Conservation (phyloP, 768 basidiomycete genomes). For the Pisolithus tinctorius region DNA sequence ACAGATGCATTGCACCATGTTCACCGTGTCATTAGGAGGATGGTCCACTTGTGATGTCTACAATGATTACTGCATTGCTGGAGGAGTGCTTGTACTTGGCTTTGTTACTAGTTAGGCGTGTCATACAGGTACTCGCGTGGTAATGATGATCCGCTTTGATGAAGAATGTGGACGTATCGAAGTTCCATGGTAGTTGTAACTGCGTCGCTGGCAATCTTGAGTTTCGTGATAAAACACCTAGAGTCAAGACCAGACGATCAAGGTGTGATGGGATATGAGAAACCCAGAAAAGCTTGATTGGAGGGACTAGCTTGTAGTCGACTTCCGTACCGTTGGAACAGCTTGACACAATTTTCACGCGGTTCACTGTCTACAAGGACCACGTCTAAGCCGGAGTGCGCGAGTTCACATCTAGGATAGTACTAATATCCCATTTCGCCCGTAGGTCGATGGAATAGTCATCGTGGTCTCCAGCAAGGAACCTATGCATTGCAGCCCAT, state of each 20-base stretch:
- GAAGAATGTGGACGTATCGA: too few species aligned
- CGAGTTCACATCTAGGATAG: conserved; percentile 1
- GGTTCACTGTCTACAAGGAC: too few species aligned
- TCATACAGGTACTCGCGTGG: not conserved
- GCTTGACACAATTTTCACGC: too few species aligned
- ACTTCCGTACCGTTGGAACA: too few species aligned
- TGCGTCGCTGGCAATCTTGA: too few species aligned
- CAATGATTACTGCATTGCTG: not conserved
- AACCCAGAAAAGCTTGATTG: too few species aligned
- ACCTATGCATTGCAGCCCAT: conserved; percentile 83
- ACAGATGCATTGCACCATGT: not conserved
- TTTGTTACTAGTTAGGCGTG: not conserved
- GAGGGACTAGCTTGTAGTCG: too few species aligned
- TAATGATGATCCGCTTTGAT: not conserved
- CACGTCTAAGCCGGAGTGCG: too few species aligned
- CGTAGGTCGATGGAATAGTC: conserved; percentile 53
- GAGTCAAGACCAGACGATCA: too few species aligned
- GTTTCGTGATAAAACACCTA: too few species aligned
- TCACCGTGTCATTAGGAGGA: not conserved
- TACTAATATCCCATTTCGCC: conserved; percentile 76
- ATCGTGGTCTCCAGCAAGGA: conserved; percentile 55
- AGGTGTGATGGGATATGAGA: too few species aligned
- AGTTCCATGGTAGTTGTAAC: too few species aligned
- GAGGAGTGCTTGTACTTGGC: not conserved
- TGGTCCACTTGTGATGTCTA: not conserved